Percentiles rank a stretch among this genome's conserved stretches.
Evolutionary conservation across 2,329 filamentous ascomycete species (phyloP).

Genomic region (Aspergillus flavus): DNA sequence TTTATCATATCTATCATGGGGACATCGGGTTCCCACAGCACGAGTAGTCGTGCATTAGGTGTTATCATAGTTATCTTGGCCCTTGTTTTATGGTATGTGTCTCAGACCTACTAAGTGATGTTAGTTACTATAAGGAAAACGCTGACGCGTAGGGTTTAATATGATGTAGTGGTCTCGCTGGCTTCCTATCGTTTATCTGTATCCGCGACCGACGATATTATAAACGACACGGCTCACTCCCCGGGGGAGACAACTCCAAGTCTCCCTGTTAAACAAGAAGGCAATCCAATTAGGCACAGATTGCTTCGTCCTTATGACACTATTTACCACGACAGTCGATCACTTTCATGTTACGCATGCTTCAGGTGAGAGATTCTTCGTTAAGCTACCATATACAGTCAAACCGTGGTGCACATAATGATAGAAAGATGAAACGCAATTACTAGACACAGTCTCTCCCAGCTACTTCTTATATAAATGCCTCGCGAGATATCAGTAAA

Average conservation of each 20-base stretch:
- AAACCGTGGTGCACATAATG: too few relatives aligned
- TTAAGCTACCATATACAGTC: too few relatives aligned
- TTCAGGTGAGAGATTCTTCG: background rate
- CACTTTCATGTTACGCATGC: background rate
- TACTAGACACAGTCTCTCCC: too few relatives aligned
- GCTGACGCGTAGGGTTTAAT: too few relatives aligned
- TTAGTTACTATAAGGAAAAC: too few relatives aligned
- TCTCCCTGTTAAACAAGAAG: background rate
- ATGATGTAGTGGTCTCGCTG: slow-evolving; percentile 9
- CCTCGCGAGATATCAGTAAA: too few relatives aligned
- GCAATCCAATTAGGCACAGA: background rate
- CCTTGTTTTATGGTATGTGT: slow-evolving; percentile 21
- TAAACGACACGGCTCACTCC: slow-evolving; percentile 14
- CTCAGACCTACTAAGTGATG: too few relatives aligned
- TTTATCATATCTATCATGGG: slow-evolving; percentile 28
- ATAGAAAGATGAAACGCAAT: too few relatives aligned
- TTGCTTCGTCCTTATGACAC: too few relatives aligned
- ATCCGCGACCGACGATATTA: slow-evolving; percentile 17
- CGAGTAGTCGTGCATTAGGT: slow-evolving; percentile 23
- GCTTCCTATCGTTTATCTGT: slow-evolving; percentile 19
- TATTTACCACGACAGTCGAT: background rate
- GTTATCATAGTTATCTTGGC: slow-evolving; percentile 19
- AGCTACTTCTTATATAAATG: too few relatives aligned
- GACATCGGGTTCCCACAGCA: slow-evolving; percentile 9
- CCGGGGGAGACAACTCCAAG: background rate